Percentiles rank a stretch among this genome's conserved stretches.
Conservation (phyloP, 345 rosid genomes). For the Brassica napus region DNA sequence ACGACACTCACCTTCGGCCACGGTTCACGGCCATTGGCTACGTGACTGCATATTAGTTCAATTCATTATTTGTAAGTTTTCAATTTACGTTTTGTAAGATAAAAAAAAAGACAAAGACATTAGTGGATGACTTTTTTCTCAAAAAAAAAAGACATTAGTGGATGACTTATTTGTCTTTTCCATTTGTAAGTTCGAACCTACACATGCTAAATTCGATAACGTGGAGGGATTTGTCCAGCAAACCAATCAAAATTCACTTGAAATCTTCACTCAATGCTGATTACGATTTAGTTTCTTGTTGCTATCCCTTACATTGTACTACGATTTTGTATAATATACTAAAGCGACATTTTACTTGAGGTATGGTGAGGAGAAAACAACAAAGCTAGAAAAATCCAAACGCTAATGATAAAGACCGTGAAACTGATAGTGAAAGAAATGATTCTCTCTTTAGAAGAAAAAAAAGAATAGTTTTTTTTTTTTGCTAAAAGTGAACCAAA, state of each 20-base stretch:
- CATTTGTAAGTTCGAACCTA: not conserved
- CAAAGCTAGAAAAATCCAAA: not conserved
- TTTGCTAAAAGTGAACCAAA: not conserved
- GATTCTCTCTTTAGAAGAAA: not conserved
- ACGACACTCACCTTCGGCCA: slow-evolving; percentile 37
- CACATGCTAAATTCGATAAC: not conserved
- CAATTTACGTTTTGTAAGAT: not conserved
- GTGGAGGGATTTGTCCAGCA: not conserved
- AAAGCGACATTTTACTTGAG: not conserved
- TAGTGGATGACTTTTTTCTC: not conserved
- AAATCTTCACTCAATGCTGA: not conserved
- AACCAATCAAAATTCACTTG: not conserved
- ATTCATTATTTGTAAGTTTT: not conserved
- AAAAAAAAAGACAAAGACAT: not conserved
- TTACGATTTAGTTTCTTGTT: not conserved
- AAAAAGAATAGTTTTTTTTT: not conserved
- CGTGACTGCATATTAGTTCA: not conserved
- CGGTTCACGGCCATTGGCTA: slow-evolving; percentile 22
- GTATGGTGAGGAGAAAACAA: not conserved
- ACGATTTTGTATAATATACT: not conserved
- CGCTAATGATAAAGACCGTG: not conserved
- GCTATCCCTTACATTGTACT: not conserved
- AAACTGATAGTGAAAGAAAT: not conserved
- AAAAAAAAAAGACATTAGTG: not conserved
- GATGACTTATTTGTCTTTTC: not conserved